A percentile compares a stretch with the other conserved stretches of the same genome.
Evolutionary conservation across 306 rosid genomes (phyloP).

Genomic region (Lagenaria siceraria): DNA sequence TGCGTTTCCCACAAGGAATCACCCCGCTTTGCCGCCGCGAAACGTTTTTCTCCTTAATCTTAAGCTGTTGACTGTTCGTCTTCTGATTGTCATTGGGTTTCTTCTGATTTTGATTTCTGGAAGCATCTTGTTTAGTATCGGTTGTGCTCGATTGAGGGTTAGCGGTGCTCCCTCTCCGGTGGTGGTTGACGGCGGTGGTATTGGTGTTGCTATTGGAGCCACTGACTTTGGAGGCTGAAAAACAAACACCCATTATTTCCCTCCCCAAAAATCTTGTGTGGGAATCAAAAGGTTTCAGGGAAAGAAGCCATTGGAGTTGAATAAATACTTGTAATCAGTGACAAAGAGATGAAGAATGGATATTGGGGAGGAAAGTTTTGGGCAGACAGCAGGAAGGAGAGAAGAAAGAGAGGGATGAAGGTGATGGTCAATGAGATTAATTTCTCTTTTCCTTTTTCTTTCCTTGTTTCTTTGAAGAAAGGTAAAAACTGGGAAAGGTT

Average conservation of each 20-base stretch:
- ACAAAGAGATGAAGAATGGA: background rate
- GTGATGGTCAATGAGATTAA: slow-evolving; percentile 54
- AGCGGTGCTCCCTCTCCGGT: background rate
- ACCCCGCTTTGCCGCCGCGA: slow-evolving; percentile 26
- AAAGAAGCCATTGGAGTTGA: slow-evolving; percentile 10
- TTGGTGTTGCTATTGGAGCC: slow-evolving; percentile 30
- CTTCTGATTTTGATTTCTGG: slow-evolving; percentile 19
- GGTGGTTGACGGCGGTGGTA: background rate
- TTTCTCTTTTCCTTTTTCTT: background rate
- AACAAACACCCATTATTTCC: slow-evolving; percentile 45
- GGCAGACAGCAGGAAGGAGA: slow-evolving; percentile 66
- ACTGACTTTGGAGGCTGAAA: slow-evolving; percentile 41
- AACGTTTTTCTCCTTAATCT: slow-evolving; percentile 18
- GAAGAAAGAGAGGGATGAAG: slow-evolving; percentile 37
- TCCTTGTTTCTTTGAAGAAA: background rate
- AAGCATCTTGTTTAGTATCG: slow-evolving; percentile 7
- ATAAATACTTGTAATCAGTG: slow-evolving; percentile 7
- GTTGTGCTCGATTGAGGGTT: background rate
- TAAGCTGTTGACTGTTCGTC: slow-evolving; percentile 19
- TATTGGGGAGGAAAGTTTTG: slow-evolving; percentile 23
- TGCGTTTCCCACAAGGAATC: slow-evolving; percentile 79
- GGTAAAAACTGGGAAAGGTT: background rate
- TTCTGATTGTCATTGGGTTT: slow-evolving; percentile 23
- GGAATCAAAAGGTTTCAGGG: background rate
- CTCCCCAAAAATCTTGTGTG: background rate